Evolutionary conservation across 352 stramenopile genomes (phyloP).

Genomic region (Globisporangium orthogonon): DNA sequence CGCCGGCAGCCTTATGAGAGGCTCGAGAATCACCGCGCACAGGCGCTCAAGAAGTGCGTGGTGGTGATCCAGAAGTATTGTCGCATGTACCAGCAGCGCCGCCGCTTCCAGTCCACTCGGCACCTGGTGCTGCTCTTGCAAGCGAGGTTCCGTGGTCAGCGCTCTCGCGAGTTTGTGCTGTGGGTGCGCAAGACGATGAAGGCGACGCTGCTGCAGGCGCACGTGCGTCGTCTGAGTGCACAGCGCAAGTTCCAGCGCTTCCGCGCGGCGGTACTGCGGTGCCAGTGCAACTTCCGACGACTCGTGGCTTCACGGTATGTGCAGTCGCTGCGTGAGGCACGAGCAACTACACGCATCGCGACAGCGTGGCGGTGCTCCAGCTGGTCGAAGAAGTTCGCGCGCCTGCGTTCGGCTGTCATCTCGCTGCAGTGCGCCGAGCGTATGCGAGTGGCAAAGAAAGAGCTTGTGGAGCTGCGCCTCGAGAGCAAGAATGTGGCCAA

Average conservation of each 20-base stretch:
- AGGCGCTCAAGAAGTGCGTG: conserved; percentile 23
- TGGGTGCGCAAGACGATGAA: conserved; percentile 29
- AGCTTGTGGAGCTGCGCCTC: conserved; percentile 36
- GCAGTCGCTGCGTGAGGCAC: conserved; percentile 32
- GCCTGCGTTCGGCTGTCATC: conserved; percentile 25
- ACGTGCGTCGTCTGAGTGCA: conserved; percentile 32
- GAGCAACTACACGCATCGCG: conserved; percentile 32
- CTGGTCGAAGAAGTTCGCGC: conserved; percentile 23
- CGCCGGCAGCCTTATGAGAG: conserved; percentile 91
- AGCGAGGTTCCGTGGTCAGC: conserved; percentile 26
- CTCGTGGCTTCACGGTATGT: conserved; percentile 23
- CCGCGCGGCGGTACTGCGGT: conserved; percentile 26
- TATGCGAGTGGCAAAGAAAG: conserved; percentile 25
- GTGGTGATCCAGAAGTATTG: conserved; percentile 46
- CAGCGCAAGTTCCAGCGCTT: conserved; percentile 33
- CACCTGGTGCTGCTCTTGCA: conserved; percentile 39
- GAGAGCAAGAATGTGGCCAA: conserved; percentile 73
- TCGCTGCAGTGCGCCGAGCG: conserved; percentile 54
- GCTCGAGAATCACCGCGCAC: conserved; percentile 68
- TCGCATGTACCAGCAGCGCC: conserved; percentile 38
- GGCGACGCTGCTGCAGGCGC: conserved; percentile 36
- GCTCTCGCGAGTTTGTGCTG: conserved; percentile 24
- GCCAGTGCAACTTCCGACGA: conserved; percentile 51
- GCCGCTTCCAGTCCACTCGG: conserved; percentile 27
- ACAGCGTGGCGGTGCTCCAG: conserved; percentile 31